Base-by-base conservation (phyloP, 768 basidiomycete genomes). In the Lentinula aciculospora region DNA sequence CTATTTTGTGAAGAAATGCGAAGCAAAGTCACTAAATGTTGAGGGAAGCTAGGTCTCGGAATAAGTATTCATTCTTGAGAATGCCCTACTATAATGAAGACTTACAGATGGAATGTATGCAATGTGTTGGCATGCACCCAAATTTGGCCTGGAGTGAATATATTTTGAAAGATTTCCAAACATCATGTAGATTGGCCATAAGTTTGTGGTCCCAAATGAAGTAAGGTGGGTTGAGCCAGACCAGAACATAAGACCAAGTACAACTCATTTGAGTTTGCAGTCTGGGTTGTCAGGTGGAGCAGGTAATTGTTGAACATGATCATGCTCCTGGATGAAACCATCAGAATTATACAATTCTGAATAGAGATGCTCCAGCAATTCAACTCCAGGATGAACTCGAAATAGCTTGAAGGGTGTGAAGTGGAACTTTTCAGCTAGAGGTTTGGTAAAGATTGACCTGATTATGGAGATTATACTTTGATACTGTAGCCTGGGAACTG, bases 151-250 rank as follows among this genome's bases (percentile, higher is more conserved):
- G 8, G 51, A 61, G 0, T 69, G 65, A 1, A 60, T 57, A 49
- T 76, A 74, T 56, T 80, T 78, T 1, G 72, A 75, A 12, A 70
- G 64, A 29, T 72, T 72, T 0, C 74, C 74, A 49, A 76, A 67
- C 44, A 58, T 72, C 0, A 71, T 37, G 55, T 80, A 81, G 0
- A 75, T 53, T 2, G 76, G 77, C 76, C 74, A 79, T 6, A 75
- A 62, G 0, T 64, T 62, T 0, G 71, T 67, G 28, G 54, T 65
- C 0, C 75, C 74, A 59, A 77, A 77, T 4, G 65, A 62, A 0
- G 71, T 58, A 8, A 75, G 65, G 56, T 72, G 71, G 0, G 72
- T 76, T 0, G 67, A 67, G 57, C 74, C 73, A 1, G 71, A 75
- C 61, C 66, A 73, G 12, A 71, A 60, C 62, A 71, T 69, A 1